Conservation (phyloP, 2,329 filamentous ascomycete species). For the Trichoderma hamatum region DNA sequence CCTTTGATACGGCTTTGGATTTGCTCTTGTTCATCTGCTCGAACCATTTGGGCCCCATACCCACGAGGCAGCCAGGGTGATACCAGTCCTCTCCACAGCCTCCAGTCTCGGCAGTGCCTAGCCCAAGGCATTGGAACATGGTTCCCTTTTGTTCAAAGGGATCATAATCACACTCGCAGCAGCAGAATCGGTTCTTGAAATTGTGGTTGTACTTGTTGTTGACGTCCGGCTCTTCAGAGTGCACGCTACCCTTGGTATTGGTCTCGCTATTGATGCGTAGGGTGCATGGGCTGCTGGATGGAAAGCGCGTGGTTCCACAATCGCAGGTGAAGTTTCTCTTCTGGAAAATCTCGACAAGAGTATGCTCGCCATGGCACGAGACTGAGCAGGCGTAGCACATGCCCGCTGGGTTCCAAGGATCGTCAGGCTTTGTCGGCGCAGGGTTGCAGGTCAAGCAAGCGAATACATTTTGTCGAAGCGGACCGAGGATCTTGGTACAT, state of each 20-base stretch:
- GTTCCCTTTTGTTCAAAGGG: conserved; percentile 88
- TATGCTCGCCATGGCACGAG: conserved; percentile 94
- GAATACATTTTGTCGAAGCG: conserved; percentile 85
- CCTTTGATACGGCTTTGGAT: conserved; percentile 33
- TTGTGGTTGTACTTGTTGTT: conserved; percentile 95
- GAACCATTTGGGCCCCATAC: conserved; percentile 73
- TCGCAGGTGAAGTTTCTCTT: conserved; percentile 97
- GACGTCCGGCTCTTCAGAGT: conserved; percentile 70
- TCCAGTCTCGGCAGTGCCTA: conserved; percentile 77
- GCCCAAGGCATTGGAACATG: conserved; percentile 95
- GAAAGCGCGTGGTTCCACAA: conserved; percentile 84
- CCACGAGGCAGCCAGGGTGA: conserved; percentile 89
- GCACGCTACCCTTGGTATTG: conserved; percentile 74
- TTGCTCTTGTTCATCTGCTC: conserved; percentile 54
- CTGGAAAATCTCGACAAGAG: conserved; percentile 90
- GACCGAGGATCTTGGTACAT: conserved; percentile 87
- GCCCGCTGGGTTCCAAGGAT: conserved; percentile 64
- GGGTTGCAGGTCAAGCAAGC: conserved; percentile 94
- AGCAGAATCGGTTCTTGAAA: conserved; percentile 90
- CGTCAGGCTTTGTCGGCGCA: conserved; percentile 63
- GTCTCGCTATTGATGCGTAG: conserved; percentile 74
- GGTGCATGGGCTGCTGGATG: conserved; percentile 70
- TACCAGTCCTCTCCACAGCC: conserved; percentile 98
- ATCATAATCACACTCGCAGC: conserved; percentile 85
- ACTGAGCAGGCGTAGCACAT: conserved; percentile 98